Percentiles rank a stretch among this genome's conserved stretches.
phyloP scores from a whole-genome alignment of 176 grass and related monocot genomes.

The Poa pratensis region DNA sequence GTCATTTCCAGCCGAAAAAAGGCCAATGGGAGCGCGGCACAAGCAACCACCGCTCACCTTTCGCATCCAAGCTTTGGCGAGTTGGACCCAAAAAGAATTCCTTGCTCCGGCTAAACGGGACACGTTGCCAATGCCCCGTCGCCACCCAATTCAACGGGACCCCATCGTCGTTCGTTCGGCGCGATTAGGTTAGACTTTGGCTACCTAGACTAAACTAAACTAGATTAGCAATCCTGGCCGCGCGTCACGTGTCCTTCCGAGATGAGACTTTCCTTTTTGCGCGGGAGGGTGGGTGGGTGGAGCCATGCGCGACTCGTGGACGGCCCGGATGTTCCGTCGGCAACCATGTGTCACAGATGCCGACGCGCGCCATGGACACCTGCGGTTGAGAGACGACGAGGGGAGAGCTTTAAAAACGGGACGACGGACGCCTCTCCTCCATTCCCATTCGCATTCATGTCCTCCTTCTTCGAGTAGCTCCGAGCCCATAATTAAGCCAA shows the following conservation, averaged over 20 bases:
- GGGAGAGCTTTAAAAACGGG: conserved; percentile 19
- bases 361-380: conserved; percentile 4
- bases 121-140: background rate
- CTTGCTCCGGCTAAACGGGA: background rate
- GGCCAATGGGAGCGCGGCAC: background rate
- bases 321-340: conserved; percentile 34
- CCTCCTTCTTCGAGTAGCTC: background rate
- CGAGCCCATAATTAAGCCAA: background rate
- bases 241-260: conserved; percentile 22
- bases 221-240: background rate
- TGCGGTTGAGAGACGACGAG: background rate
- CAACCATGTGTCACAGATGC: background rate
- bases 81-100: background rate
- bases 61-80: no score
- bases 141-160: no score
- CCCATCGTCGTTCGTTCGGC: background rate
- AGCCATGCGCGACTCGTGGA: conserved; percentile 32
- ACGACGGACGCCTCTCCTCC: background rate
- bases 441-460: background rate
- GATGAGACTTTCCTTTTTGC: background rate
- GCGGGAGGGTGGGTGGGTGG: background rate
- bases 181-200: background rate
- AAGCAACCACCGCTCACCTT: background rate
- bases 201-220: background rate
- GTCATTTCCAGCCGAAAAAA: background rate